Conservation (phyloP, 352 stramenopile species). For the Phytophthora foliorum region DNA sequence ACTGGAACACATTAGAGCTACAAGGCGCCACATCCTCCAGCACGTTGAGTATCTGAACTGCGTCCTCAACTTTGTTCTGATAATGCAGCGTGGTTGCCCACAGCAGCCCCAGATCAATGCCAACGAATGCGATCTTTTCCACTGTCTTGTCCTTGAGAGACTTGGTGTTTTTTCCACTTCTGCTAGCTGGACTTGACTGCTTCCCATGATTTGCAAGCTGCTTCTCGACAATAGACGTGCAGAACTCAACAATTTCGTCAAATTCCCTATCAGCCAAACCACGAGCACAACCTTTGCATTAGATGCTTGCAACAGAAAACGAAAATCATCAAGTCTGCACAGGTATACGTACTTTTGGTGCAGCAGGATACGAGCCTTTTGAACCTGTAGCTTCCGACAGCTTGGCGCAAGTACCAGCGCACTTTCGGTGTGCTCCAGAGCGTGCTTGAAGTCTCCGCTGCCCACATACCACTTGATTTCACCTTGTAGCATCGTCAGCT, state of each 20-base stretch:
- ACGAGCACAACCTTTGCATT: conserved; percentile 5
- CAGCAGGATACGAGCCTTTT: conserved; percentile 74
- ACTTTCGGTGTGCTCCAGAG: conserved; percentile 56
- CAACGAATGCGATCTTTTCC: conserved; percentile 58
- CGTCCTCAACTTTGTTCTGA: conserved; percentile 73
- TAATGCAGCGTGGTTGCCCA: conserved; percentile 78
- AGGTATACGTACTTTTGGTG: conserved; percentile 66
- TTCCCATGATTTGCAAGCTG: conserved; percentile 42
- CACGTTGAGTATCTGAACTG: conserved; percentile 58
- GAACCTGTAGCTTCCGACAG: conserved; percentile 62
- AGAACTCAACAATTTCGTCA: conserved; percentile 59
- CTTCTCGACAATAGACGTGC: conserved; percentile 59
- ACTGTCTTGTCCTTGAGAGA: conserved; percentile 31
- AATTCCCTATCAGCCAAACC: conserved; percentile 55
- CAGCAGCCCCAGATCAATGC: conserved; percentile 70
- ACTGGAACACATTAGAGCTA: conserved; percentile 75
- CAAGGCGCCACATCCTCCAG: conserved; percentile 73
- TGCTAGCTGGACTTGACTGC: neutral
- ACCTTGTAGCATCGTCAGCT: conserved; percentile 50
- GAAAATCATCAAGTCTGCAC: neutral
- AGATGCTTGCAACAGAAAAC: neutral
- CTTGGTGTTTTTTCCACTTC: conserved; percentile 12
- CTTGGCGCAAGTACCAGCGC: conserved; percentile 64
- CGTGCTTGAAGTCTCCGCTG: conserved; percentile 53
- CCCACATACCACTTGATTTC: conserved; percentile 76